phyloP scores from a whole-genome alignment of 352 stramenopile species.

The Phytophthora ohioensis region DNA sequence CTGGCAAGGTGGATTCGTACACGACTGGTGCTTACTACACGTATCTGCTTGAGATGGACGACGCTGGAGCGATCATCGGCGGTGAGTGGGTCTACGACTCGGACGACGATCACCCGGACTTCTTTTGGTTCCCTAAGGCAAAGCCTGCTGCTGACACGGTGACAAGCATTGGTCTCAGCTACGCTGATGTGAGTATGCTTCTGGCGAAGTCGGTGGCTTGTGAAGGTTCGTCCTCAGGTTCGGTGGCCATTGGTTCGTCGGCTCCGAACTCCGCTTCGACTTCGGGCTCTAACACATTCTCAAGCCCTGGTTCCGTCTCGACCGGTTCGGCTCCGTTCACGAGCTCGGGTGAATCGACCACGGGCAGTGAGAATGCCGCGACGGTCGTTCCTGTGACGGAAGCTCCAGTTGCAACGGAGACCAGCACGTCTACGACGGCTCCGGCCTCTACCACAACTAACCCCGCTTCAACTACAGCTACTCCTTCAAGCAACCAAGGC shows the following conservation, averaged over 20 bases:
- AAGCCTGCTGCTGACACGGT: conserved; percentile 35
- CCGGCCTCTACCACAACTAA: conserved; percentile 5
- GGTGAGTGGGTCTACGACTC: conserved; percentile 53
- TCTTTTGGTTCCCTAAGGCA: conserved; percentile 43
- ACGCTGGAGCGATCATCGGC: conserved; percentile 42
- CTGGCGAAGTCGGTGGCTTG: conserved; percentile 38
- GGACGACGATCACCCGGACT: conserved; percentile 43
- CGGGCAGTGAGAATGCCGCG: conserved; percentile 12
- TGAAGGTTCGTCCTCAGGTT: conserved; percentile 16
- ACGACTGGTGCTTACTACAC: conserved; percentile 39
- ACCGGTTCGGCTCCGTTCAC: conserved; percentile 19
- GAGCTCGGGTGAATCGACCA: conserved; percentile 6
- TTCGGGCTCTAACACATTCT: conserved; percentile 17
- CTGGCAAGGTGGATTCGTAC: conserved; percentile 35
- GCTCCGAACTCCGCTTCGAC: conserved; percentile 16
- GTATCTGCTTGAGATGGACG: conserved; percentile 52
- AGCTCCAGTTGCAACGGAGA: conserved; percentile 10
- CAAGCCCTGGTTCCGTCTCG: conserved; percentile 17
- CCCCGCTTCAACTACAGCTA: conserved; percentile 10
- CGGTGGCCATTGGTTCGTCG: conserved; percentile 8
- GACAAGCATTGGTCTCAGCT: conserved; percentile 42
- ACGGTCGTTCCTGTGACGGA: conserved; percentile 27
- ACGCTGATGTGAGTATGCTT: conserved; percentile 42
- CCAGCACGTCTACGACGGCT: conserved; percentile 1
- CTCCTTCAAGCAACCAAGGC: conserved; percentile 15